phyloP scores from a whole-genome alignment of 371 early-diverging fungal genomes.

The Sporodiniella umbellata region DNA sequence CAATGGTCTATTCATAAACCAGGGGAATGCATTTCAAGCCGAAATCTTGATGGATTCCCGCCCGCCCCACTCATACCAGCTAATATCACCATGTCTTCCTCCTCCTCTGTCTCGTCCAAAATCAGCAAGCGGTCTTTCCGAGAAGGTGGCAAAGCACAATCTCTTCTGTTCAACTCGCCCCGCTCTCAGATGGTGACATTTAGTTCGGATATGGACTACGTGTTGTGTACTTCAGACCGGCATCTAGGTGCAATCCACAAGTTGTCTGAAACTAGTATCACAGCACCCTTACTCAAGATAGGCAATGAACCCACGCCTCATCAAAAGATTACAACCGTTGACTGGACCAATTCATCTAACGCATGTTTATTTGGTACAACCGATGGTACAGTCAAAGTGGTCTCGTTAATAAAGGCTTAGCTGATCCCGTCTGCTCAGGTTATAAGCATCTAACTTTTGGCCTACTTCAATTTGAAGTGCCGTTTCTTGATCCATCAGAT shows the following conservation, averaged over 20 bases:
- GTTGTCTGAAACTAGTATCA: conserved; percentile 36
- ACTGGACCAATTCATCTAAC: conserved; percentile 56
- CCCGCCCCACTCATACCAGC: conserved; percentile 20
- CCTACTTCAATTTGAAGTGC: conserved; percentile 13
- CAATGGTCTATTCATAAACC: conserved; percentile 60
- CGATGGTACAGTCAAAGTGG: conserved; percentile 58
- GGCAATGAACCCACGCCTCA: conserved; percentile 34
- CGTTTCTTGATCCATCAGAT: conserved; percentile 10
- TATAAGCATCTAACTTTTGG: conserved; percentile 16
- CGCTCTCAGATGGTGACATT: conserved; percentile 48
- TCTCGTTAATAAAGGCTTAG: conserved; percentile 52
- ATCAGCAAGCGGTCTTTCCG: conserved; percentile 2
- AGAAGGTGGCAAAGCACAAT: conserved; percentile 34
- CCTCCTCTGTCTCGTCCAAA: conserved; percentile 8
- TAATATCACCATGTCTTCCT: conserved; percentile 10
- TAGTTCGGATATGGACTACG: conserved; percentile 45
- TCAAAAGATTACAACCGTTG: conserved; percentile 49
- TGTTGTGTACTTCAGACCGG: conserved; percentile 28
- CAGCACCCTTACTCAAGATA: conserved; percentile 30
- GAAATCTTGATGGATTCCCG: conserved; percentile 39
- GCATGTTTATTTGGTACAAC: conserved; percentile 53
- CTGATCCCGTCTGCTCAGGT: conserved; percentile 16
- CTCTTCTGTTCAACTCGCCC: conserved; percentile 29
- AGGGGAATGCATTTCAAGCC: conserved; percentile 30
- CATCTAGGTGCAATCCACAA: conserved; percentile 24